Base-by-base conservation (phyloP, 2,329 filamentous ascomycete genomes). In the Monilinia fructicola region DNA sequence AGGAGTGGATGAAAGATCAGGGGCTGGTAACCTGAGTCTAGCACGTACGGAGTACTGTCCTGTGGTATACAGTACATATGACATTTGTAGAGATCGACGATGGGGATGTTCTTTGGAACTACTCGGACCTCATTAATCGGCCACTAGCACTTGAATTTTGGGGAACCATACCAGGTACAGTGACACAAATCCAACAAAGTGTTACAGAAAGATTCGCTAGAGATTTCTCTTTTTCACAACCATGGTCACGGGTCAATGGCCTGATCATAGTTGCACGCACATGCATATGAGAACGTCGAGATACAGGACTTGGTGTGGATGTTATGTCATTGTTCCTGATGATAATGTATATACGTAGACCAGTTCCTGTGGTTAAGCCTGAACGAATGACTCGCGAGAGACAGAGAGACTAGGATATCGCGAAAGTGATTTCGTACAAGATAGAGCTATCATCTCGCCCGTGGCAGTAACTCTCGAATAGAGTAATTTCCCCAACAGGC, bases 31-130 rank as follows among this genome's bases (percentile, higher is more conserved):
- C 31, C 31, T 35, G 31, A 35, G 4, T 21, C 2, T 50, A n/a
- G n/a, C n/a, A n/a, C n/a, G n/a, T n/a, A 44, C 31, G 9, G 28
- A 31, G 21, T 59, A 11, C 31, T 21, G 31, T 31, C 4, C 31
- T 31, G 31, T n/a, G n/a, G n/a, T n/a, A n/a, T n/a, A n/a, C n/a
- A n/a, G n/a, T 35, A 35, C 31, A 35, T 35, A 35, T 58, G 31
- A 65, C 53, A 65, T 44, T 28, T 23, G 52, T 54, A 26, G 28
- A 64, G 48, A 56, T 56, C 40, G 26, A 65, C 18, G 42, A 48
- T 65, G 42, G 21, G 1, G 23, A 12, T 26, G 14, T 50, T 60
- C 21, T 60, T 31, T 50, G 21, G n/a, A 61, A 50, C 58, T 50
- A 60, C 44, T 26, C 46, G 44, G 31, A 60, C 44, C n/a, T 50